Conservation (phyloP, 2,329 filamentous ascomycete genomes). For the Penicillium sumatraense region DNA sequence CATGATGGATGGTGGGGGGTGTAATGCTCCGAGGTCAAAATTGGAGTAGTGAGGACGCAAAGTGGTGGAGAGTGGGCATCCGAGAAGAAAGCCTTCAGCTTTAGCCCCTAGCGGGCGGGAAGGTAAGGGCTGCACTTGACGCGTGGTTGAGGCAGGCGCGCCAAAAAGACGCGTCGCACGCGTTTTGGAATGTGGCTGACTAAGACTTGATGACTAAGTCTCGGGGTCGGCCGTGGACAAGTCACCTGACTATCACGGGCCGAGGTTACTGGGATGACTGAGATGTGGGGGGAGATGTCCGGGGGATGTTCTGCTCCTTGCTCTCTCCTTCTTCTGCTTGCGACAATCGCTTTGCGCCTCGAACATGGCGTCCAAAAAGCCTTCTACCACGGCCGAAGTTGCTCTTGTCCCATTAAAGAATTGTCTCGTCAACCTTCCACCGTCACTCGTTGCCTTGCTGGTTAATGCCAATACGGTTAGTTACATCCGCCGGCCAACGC, state of each 20-base stretch:
- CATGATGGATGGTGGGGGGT: slow-evolving; percentile 60
- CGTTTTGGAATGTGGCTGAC: slow-evolving; percentile 15
- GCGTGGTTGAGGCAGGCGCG: background rate
- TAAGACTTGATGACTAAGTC: background rate
- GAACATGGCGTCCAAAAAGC: slow-evolving; percentile 53
- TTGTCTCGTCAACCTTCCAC: slow-evolving; percentile 90
- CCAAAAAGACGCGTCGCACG: slow-evolving; percentile 15
- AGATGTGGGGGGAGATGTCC: slow-evolving; percentile 24
- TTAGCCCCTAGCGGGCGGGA: slow-evolving; percentile 8
- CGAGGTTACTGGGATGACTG: slow-evolving; percentile 39
- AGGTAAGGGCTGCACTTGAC: slow-evolving; percentile 9
- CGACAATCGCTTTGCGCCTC: slow-evolving; percentile 23
- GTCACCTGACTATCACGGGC: slow-evolving; percentile 24
- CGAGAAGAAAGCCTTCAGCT: slow-evolving; percentile 12
- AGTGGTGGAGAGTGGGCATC: slow-evolving; percentile 25
- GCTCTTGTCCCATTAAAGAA: slow-evolving; percentile 87
- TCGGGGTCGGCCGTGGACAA: background rate
- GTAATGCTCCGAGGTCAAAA: slow-evolving; percentile 17
- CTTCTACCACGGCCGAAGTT: slow-evolving; percentile 76
- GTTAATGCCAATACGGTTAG: slow-evolving; percentile 88
- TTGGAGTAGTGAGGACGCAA: slow-evolving; percentile 17
- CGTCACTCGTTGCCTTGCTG: slow-evolving; percentile 80
- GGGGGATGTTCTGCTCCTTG: slow-evolving; percentile 21
- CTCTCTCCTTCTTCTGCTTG: slow-evolving; percentile 14
- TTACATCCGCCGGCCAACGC: slow-evolving; percentile 16